These are phyloP conservation scores for Trametes cingulata DNA, from an alignment of 768 basidiomycete species.

Conservation along the genomic window DNA sequence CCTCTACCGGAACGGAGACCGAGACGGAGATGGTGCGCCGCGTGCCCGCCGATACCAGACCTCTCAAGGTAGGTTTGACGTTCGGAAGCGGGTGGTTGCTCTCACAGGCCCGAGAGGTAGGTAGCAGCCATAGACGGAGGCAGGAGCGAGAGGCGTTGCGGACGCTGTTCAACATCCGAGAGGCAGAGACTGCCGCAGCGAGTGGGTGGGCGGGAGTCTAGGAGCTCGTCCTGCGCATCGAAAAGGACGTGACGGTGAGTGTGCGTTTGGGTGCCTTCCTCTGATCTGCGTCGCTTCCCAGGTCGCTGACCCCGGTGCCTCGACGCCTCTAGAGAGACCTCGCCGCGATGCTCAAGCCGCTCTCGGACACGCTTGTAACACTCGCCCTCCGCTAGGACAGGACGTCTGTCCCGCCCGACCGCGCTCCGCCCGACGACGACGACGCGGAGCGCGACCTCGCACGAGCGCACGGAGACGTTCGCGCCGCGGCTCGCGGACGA, in stretches of 20 bases:
- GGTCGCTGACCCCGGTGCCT: background rate
- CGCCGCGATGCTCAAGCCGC: conserved; percentile 9
- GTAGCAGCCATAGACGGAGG: no score
- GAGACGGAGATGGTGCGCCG: conserved; percentile 7
- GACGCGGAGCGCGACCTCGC: background rate
- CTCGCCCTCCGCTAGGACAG: conserved; percentile 17
- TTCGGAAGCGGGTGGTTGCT: conserved; percentile 14
- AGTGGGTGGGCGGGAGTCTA: conserved; percentile 2
- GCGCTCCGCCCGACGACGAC: conserved; percentile 7
- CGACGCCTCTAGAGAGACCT: conserved; percentile 13
- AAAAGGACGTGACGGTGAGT: conserved; percentile 16
- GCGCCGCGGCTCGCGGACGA: conserved; percentile 5
- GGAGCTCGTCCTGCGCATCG: conserved; percentile 11
- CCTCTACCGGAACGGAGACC: no score
- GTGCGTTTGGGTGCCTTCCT: no score
- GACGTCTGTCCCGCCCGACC: conserved; percentile 18
- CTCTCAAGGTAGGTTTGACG: background rate
- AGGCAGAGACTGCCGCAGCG: background rate
- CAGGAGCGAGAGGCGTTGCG: background rate
- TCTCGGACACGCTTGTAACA: conserved; percentile 6
- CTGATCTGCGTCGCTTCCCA: background rate
- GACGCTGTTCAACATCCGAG: conserved; percentile 1
- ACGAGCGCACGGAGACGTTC: background rate
- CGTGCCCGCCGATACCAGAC: conserved; percentile 1
- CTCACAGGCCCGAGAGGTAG: background rate